Conservation (phyloP, 495 filamentous ascomycete genomes). For the Sporormia fimetaria region DNA sequence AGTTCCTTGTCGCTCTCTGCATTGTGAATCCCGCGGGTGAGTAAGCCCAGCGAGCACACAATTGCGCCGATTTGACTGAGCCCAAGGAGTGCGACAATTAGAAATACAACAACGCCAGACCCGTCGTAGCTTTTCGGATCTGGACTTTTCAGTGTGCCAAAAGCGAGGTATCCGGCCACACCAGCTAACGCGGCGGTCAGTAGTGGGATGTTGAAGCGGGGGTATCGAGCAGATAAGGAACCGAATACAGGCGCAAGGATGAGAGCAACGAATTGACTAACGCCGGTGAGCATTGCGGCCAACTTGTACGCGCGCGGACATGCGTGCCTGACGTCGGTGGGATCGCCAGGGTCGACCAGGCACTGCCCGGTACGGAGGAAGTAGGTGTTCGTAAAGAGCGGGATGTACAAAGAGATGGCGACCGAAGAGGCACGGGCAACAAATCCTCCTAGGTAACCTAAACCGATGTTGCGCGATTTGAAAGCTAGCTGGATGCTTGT, state of each 20-base stretch:
- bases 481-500: constrained; percentile 64
- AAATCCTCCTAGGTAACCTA: constrained; percentile 88
- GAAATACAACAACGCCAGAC: constrained; percentile 51
- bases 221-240: constrained; percentile 53
- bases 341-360: constrained; percentile 39
- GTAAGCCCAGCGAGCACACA: constrained; percentile 77
- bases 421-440: constrained; percentile 94
- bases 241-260: constrained; percentile 80
- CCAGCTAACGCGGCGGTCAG: constrained; percentile 59
- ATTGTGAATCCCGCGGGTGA: constrained; percentile 63
- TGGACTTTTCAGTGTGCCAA: constrained; percentile 59
- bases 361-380: constrained; percentile 76
- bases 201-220: constrained; percentile 59
- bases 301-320: constrained; percentile 78
- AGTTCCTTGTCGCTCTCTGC: constrained; percentile 35
- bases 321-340: constrained; percentile 59
- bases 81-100: constrained; percentile 69
- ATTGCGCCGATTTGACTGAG: constrained; percentile 91
- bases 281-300: constrained; percentile 72
- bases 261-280: constrained; percentile 76
- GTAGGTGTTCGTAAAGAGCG: constrained; percentile 79
- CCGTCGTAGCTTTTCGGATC: constrained; percentile 53
- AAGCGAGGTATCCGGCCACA: constrained; percentile 60
- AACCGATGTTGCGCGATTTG: constrained; percentile 60
- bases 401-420: constrained; percentile 86